Base-by-base conservation (phyloP, 257 asterid genomes). In the Echium plantagineum region DNA sequence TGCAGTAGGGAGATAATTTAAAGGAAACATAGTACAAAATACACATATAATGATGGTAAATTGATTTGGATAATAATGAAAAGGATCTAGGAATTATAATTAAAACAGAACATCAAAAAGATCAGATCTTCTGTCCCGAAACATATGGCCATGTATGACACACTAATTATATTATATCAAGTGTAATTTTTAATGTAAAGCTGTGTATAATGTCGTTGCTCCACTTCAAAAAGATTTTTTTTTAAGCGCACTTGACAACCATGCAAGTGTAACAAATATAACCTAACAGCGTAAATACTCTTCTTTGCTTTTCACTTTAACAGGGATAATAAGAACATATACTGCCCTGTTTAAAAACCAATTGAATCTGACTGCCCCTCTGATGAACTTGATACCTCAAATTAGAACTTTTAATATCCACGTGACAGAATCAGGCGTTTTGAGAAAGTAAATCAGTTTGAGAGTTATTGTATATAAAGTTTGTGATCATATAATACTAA, bases 1-100 rank as follows among this genome's bases (percentile, higher is more conserved):
- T 71, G 70, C 10, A 68, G 9, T 7, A 68, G 42, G 58, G 68
- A 48, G 60, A 32, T 31, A 24, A 31, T 53, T 22, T 15, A 31
- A 21, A 42, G 16, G 49, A 42, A 42, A 42, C 46, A 35, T 2
- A 28, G 32, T 28, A 35, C 10, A 2, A 35, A 35, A 35, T 13
- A 35, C 9, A 35, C 13, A 2, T 7, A 35, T 10, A 35, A 35
- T 7, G 1, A 35, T 35, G 10, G 47, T 7, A 15, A 13, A 7
- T 10, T 10, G 15, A 24, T 24, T 24, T 1, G 26, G 26, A 24
- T 24, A 24, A 24, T 24, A 24, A 3, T 3, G 26, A 24, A 24
- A 24, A 24, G 26, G 26, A 24, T 24, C 26, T 24, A 24, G 26
- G 26, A 24, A 4, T 38, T 2, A 38, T 7, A 38, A 10, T 10